Percentiles rank a stretch among this genome's conserved stretches.
Conservation (phyloP, 768 basidiomycete genomes). For the Russula sp. region DNA sequence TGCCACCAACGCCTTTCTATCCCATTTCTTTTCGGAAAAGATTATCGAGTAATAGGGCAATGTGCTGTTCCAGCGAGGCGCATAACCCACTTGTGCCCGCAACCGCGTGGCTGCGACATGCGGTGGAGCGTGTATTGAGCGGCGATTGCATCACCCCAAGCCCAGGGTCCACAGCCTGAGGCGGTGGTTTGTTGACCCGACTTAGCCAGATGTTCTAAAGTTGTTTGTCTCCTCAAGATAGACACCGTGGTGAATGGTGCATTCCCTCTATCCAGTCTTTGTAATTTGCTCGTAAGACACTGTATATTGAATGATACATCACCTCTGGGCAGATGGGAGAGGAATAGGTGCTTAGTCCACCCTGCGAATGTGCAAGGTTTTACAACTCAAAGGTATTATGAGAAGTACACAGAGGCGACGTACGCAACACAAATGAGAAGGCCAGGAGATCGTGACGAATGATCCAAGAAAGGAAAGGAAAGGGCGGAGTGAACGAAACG, state of each 20-base stretch:
- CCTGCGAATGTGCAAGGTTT: not conserved
- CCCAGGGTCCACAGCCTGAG: not conserved
- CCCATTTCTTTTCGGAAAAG: not conserved
- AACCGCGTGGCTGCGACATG: not conserved
- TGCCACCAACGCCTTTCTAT: not conserved
- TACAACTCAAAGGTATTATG: slow-evolving; percentile 1
- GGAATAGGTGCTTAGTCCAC: not conserved
- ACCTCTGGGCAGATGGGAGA: not conserved
- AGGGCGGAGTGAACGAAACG: not conserved
- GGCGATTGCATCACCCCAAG: not conserved
- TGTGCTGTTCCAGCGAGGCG: not conserved
- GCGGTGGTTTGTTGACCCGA: not conserved
- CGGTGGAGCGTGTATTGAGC: not conserved
- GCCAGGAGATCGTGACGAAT: not conserved
- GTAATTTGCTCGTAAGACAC: not conserved
- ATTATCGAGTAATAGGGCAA: not conserved
- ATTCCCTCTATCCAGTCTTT: not conserved
- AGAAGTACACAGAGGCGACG: slow-evolving; percentile 2
- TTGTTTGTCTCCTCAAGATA: not conserved
- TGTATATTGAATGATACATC: not conserved
- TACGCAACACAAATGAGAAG: not conserved
- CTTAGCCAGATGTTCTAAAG: not conserved
- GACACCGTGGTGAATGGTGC: not conserved
- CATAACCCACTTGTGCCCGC: not conserved
- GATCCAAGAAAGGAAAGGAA: not conserved